Evolutionary conservation across 371 early-diverging fungal species (phyloP).

Genomic region (Rhizomucor pusillus): DNA sequence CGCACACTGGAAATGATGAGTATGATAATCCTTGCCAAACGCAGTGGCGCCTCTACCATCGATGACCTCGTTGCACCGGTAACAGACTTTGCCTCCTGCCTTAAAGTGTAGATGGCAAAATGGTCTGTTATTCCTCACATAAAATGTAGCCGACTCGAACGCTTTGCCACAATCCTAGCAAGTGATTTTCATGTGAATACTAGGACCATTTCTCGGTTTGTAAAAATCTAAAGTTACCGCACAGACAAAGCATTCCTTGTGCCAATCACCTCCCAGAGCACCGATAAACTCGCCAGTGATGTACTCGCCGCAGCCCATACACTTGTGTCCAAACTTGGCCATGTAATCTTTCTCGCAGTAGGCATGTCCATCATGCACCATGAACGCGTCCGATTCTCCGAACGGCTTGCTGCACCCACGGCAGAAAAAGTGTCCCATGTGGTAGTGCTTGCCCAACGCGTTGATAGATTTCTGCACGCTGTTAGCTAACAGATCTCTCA

Average conservation of each 20-base stretch:
- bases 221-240: constrained; percentile 27
- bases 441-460: constrained; percentile 71
- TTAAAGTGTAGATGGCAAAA: constrained; percentile 66
- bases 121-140: constrained; percentile 52
- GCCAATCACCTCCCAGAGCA: constrained; percentile 67
- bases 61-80: constrained; percentile 34
- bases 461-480: constrained; percentile 35
- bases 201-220: not conserved
- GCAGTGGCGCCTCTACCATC: constrained; percentile 49
- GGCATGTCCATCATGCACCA: constrained; percentile 70
- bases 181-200: constrained; percentile 4
- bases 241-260: constrained; percentile 73
- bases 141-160: constrained; percentile 48
- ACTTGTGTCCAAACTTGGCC: constrained; percentile 60
- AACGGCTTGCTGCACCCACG: constrained; percentile 70
- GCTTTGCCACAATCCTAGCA: constrained; percentile 55
- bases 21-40: constrained; percentile 51
- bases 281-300: constrained; percentile 58
- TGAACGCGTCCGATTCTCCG: constrained; percentile 51
- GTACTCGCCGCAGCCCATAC: constrained; percentile 59
- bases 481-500: too few relatives aligned
- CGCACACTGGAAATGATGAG: constrained; percentile 51
- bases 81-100: constrained; percentile 27
- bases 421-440: constrained; percentile 77
- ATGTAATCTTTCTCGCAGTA: constrained; percentile 76